Conservation (phyloP, 345 rosid genomes). For the Brassica rapa region DNA sequence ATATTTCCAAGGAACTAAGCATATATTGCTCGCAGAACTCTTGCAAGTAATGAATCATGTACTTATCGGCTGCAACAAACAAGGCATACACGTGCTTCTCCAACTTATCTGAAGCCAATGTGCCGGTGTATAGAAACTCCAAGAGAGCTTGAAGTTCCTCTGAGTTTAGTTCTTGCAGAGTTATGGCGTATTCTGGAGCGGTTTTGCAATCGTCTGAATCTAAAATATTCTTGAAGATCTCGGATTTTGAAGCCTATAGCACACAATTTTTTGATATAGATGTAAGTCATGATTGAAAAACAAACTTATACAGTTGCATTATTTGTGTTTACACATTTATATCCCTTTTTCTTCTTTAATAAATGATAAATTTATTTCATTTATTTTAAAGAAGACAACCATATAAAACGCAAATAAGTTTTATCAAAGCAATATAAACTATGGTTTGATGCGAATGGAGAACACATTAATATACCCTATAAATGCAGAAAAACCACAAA, state of each 20-base stretch:
- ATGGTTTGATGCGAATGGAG: neutral
- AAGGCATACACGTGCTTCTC: slow-evolving; percentile 58
- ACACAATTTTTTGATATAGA: neutral
- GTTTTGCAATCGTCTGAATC: slow-evolving; percentile 71
- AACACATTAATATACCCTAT: neutral
- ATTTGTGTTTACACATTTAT: neutral
- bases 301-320: neutral
- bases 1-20: slow-evolving; percentile 48
- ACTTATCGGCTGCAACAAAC: slow-evolving; percentile 72
- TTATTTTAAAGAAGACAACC: neutral
- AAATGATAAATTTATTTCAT: neutral
- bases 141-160: slow-evolving; percentile 74
- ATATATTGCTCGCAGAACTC: slow-evolving; percentile 62
- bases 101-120: slow-evolving; percentile 49
- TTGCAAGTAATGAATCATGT: slow-evolving; percentile 63
- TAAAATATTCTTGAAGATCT: slow-evolving; percentile 70
- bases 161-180: slow-evolving; percentile 56
- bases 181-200: slow-evolving; percentile 51
- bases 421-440: neutral
- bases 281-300: neutral
- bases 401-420: neutral
- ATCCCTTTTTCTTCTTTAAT: neutral
- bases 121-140: slow-evolving; percentile 80
- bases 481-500: neutral
- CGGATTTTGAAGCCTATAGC: slow-evolving; percentile 76